phyloP scores from a whole-genome alignment of 768 basidiomycete species.

The Lactarius pseudohatsudake region DNA sequence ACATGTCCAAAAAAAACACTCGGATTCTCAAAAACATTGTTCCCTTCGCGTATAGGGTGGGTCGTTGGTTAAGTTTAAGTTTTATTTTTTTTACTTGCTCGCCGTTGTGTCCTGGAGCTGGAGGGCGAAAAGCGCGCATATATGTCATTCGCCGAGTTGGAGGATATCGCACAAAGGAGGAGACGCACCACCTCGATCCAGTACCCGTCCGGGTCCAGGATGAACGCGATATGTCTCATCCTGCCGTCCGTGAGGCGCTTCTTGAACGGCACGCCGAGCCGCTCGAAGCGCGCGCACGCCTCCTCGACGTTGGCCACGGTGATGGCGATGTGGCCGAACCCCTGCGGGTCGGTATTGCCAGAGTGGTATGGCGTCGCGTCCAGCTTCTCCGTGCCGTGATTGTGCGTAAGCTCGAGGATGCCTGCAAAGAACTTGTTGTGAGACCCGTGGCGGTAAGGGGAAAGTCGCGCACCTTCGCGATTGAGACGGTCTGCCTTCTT shows the following conservation, averaged over 20 bases:
- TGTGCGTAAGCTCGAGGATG: slow-evolving; percentile 82
- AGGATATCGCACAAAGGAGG: neutral
- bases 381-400: slow-evolving; percentile 89
- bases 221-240: slow-evolving; percentile 84
- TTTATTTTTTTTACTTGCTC: neutral
- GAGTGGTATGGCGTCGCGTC: slow-evolving; percentile 78
- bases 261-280: slow-evolving; percentile 79
- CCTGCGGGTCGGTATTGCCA: slow-evolving; percentile 81
- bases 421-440: slow-evolving; percentile 40
- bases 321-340: slow-evolving; percentile 90
- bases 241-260: slow-evolving; percentile 83
- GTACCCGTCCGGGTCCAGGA: slow-evolving; percentile 76
- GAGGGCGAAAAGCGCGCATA: neutral
- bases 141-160: neutral
- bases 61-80: neutral
- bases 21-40: no score
- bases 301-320: slow-evolving; percentile 78
- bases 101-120: slow-evolving; percentile 2
- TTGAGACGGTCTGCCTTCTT: slow-evolving; percentile 48
- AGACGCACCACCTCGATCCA: slow-evolving; percentile 30
- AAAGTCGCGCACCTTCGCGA: slow-evolving; percentile 58
- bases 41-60: neutral
- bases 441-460: neutral
- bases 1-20: no score
- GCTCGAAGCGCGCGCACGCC: slow-evolving; percentile 82